Evolutionary conservation across 768 basidiomycete species (phyloP), one percentile per base, ranked within the genome.

Genomic region (Suillus subalutaceus): DNA sequence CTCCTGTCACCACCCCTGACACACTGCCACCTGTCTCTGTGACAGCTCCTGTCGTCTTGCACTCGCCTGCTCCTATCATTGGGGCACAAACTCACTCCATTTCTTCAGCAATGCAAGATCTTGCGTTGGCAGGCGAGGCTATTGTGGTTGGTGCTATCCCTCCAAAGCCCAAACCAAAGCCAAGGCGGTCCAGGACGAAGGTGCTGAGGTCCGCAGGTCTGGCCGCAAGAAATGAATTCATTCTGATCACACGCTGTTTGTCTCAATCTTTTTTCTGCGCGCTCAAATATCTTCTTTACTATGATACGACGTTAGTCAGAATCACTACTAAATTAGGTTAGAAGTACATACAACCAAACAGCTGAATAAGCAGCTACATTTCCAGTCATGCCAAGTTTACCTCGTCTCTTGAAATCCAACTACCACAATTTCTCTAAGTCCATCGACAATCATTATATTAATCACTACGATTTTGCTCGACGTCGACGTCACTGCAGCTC

Each of bases 281-380:
- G 6, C 26, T 23, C 48, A 50, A 5, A 50, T 50, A 50, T 50
- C 4, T 23, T 26, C 23, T 23, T 50, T 23, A 50, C 48, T 50
- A 26, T 50, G 44, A 20, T 40, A 38, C 10, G 6, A 38, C 3
- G 38, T 38, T n/a, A 48, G 23, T 52, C 50, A 52, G 23, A 30
- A 52, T 52, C 23, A 52, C 2, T 26, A 26, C 26, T 26, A 52
- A 26, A 52, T 52, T 52, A 52, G 50, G 50, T 52, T 6, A 52
- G 26, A 52, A 52, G 50, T 52, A 52, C 6, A 52, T 6, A 26
- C 13, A 52, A 52, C 6, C 50, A 52, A 52, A 52, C 8, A 52
- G 15, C 23, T 52, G 50, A 52, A 26, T 52, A 52, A 52, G 50
- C 50, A 52, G 23, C 23, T 52, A 52, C 50, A 52, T 52, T 52